A percentile compares a stretch with the other conserved stretches of the same genome.
Conservation (phyloP, 176 grass and related monocot genomes). For the Musa troglodytarum region DNA sequence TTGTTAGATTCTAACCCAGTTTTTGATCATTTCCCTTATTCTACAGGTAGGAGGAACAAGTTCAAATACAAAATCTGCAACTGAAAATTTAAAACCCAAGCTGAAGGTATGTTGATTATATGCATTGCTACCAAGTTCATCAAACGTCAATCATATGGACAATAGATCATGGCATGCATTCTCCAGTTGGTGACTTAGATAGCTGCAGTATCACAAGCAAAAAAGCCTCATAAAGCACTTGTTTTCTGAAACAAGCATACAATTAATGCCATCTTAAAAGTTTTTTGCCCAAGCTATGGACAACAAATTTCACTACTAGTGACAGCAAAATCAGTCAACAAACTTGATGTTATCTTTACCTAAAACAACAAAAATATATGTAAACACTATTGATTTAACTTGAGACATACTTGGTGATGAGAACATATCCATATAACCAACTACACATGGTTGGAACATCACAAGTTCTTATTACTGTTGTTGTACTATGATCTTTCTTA, state of each 20-base stretch:
- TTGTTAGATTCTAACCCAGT: neutral
- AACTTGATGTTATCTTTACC: neutral
- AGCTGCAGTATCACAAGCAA: too few species aligned
- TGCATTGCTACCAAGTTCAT: neutral
- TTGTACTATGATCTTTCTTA: neutral
- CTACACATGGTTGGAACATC: neutral
- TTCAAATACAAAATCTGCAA: neutral
- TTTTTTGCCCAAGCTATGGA: neutral
- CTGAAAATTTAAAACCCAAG: slow-evolving; percentile 42
- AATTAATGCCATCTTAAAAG: neutral
- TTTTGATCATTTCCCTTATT: neutral
- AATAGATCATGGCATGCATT: too few species aligned
- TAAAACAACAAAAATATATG: too few species aligned
- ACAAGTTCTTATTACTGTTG: neutral
- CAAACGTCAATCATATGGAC: neutral
- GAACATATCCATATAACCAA: neutral
- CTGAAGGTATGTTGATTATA: slow-evolving; percentile 23
- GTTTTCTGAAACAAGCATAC: too few species aligned
- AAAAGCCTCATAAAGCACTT: too few species aligned
- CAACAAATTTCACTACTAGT: neutral
- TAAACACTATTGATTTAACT: too few species aligned
- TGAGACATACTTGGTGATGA: too few species aligned
- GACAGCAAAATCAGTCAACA: neutral
- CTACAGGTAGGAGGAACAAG: slow-evolving; percentile 23
- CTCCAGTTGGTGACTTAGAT: neutral